Evolutionary conservation across 1,284 basidiomycete genomes (phyloP), one percentile per base, ranked within the genome.

Genomic region (Ustilago lituana): DNA sequence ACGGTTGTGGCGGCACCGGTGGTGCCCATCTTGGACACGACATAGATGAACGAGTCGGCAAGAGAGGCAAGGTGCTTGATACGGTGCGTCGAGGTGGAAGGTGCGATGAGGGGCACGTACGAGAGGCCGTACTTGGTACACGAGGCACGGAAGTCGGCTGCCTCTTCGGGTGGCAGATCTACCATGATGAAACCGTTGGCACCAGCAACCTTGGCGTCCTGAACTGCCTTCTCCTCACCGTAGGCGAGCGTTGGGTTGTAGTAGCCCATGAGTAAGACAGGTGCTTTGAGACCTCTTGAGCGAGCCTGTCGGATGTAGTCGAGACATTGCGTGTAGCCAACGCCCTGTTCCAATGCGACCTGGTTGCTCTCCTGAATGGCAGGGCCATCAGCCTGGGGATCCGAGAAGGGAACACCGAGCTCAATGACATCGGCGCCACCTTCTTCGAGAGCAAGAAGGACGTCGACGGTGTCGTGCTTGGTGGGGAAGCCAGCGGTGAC

Each of bases 131-230:
- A n/a, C 69, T 86, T 88, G 29, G 88, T 86, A 83, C 96, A 98
- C 79, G 93, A 92, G 73, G 89, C 87, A 43, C 94, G 87, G 86
- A 99, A 98, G 32, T 87, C 85, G 70, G 92, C 84, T 17, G 95
- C 95, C 84, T 99, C 96, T 84, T 98, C 94, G 5, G 96, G 95
- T 19, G 96, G 96, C 20, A 98, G 87, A 83, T 99, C 96, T 39
- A 98, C 94, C 83, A 99, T 88, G 78, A 98, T 95, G 83, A 94
- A 99, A 6, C 95, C 96, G 83, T 96, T 98, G 0, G 92, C 96
- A 27, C 95, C 95, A 22, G 93, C 92, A 51, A 89, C 88, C 49
- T 84, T 87, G 5, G 94, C 94, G 81, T 96, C 94, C 51, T 89
- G 86, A 41, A 98, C 93, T 2, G 95, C 91, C 81, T 89, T 91